Conservation (phyloP, 2,329 filamentous ascomycete species). For the Anisogramma anomala region DNA sequence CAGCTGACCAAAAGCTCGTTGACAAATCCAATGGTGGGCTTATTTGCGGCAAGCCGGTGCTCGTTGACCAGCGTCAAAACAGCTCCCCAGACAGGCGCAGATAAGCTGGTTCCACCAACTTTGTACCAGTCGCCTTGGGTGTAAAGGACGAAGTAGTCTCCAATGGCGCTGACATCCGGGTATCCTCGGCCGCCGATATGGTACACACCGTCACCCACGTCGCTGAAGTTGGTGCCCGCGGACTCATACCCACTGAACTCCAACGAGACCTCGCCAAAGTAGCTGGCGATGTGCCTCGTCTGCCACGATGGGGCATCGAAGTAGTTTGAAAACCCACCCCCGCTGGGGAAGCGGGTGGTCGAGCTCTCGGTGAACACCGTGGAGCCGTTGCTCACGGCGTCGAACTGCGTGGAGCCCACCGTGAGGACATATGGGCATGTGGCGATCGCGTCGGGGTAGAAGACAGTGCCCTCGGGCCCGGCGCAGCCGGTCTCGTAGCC, state of each 20-base stretch:
- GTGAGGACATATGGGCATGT: constrained; percentile 37
- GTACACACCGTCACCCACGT: constrained; percentile 26
- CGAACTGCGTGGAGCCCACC: constrained; percentile 26
- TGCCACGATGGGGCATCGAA: constrained; percentile 23
- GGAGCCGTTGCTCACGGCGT: constrained; percentile 9
- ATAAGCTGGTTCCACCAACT: constrained; percentile 40
- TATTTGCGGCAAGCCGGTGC: constrained; percentile 32
- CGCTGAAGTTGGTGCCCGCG: constrained; percentile 26
- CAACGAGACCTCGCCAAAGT: constrained; percentile 19
- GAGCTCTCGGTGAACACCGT: constrained; percentile 15
- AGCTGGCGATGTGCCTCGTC: constrained; percentile 17
- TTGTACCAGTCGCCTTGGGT: constrained; percentile 24
- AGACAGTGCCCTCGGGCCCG: constrained; percentile 26
- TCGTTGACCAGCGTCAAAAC: constrained; percentile 41
- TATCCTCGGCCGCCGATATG: constrained; percentile 35
- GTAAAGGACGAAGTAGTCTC: constrained; percentile 25
- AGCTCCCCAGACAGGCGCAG: constrained; percentile 35
- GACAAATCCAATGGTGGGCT: constrained; percentile 38
- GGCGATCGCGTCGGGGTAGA: constrained; percentile 34
- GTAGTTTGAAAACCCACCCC: constrained; percentile 26
- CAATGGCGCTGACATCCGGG: constrained; percentile 36
- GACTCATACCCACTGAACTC: constrained; percentile 23
- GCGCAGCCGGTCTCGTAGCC: constrained; percentile 23
- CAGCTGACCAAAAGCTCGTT: constrained; percentile 33
- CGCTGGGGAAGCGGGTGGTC: constrained; percentile 19